Conservation (phyloP, 176 grass and related monocot species). For the Areca catechu region DNA sequence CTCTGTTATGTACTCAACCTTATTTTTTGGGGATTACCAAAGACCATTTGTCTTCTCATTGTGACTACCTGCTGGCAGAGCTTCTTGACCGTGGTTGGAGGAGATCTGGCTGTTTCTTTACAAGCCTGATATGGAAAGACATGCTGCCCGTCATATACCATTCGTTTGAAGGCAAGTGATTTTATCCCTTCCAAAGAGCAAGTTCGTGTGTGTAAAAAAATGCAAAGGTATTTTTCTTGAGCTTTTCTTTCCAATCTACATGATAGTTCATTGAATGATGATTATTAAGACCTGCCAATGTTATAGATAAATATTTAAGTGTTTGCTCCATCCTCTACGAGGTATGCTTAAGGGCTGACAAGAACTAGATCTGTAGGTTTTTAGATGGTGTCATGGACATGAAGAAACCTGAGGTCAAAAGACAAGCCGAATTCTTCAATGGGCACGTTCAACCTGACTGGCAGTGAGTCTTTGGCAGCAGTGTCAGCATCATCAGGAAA, state of each 20-base stretch:
- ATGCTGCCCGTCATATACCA: conserved; percentile 96
- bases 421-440: conserved; percentile 32
- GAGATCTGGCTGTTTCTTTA: conserved; percentile 82
- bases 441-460: conserved; percentile 31
- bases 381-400: conserved; percentile 49
- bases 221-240: conserved; percentile 67
- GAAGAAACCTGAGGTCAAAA: conserved; percentile 30
- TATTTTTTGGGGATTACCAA: neutral
- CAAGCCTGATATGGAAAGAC: conserved; percentile 97
- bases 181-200: conserved; percentile 85
- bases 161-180: conserved; percentile 76
- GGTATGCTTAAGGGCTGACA: too few species aligned
- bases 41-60: neutral
- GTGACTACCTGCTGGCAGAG: conserved; percentile 20
- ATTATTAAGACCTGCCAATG: too few species aligned
- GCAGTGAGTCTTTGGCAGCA: conserved; percentile 30
- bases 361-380: conserved; percentile 36
- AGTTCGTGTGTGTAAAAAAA: conserved; percentile 62
- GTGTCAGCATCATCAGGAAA: conserved; percentile 34
- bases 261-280: too few species aligned
- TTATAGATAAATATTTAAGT: too few species aligned
- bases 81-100: conserved; percentile 94
- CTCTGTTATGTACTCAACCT: neutral
- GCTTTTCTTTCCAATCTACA: conserved; percentile 2
- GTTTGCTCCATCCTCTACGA: too few species aligned